Evolutionary conservation across 148 eudicot genomes (phyloP).

Genomic region (Spergularia bocconei): DNA sequence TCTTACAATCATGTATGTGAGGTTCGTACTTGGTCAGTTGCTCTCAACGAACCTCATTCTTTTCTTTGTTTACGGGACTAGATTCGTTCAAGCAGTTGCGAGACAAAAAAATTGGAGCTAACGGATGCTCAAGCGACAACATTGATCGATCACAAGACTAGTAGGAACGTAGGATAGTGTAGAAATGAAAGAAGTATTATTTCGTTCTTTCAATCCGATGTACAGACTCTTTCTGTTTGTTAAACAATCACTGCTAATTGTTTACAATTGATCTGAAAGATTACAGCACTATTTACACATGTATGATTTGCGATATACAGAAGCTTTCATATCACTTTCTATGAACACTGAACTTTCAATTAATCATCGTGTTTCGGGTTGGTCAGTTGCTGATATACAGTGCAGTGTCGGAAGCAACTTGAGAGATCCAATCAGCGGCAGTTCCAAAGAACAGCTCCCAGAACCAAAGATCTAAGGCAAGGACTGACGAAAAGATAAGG

Average conservation of each 20-base stretch:
- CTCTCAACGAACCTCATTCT: too few species aligned
- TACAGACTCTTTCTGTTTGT: not conserved
- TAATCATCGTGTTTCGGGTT: constrained; percentile 18
- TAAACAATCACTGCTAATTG: constrained; percentile 5
- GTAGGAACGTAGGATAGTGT: too few species aligned
- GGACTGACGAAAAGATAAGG: constrained; percentile 71
- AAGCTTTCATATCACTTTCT: not conserved
- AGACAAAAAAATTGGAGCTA: too few species aligned
- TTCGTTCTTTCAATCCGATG: not conserved
- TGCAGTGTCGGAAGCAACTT: constrained; percentile 44
- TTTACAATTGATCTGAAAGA: constrained; percentile 10
- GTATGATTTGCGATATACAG: constrained; percentile 12
- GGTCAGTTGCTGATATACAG: constrained; percentile 40
- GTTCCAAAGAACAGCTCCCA: constrained; percentile 86
- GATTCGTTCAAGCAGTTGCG: too few species aligned
- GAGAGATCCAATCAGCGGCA: constrained; percentile 57
- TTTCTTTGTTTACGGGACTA: too few species aligned
- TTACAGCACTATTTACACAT: constrained; percentile 31
- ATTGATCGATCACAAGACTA: too few species aligned
- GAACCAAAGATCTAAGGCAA: constrained; percentile 87
- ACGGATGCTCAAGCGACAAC: too few species aligned
- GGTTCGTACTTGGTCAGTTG: too few species aligned
- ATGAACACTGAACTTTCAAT: constrained; percentile 1
- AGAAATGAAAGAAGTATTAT: too few species aligned
- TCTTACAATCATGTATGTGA: too few species aligned